Base-by-base conservation (phyloP, 1,284 basidiomycete species). In the Melampsora americana region DNA sequence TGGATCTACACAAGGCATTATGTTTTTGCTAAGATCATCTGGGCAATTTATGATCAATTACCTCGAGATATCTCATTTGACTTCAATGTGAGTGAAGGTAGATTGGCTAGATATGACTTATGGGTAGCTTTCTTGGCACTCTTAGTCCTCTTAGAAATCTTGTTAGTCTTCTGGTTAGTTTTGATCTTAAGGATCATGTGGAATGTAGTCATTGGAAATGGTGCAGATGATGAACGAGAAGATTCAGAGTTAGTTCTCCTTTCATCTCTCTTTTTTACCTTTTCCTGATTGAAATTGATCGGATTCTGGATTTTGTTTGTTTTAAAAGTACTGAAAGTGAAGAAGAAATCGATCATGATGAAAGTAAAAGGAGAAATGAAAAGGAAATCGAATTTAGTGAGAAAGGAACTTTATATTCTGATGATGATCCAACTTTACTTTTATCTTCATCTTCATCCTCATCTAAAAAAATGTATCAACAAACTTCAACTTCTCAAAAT, bases 1-100 rank as follows among this genome's bases (percentile, higher is more conserved):
- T 74, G 72, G 72, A 59, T 74, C 20, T 66, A 66, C n/a, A 74
- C 72, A 14, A 62, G 72, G 14, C 72, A 74, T 59, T 74, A 66
- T 20, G 35, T 74, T 14, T 65, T 74, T 44, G 1, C 56, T n/a
- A 66, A 59, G 23, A 74, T 74, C 30, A 74, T 74, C 28, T 74
- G 28, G n/a, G 32, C 72, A 7, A 74, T 74, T 39, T 66, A 44
- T 35, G n/a, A 56, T 28, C 26, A 74, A 7, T 23, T 74, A 39
- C 72, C 72, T n/a, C 18, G 44, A 56, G 72, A 74, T 61, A 59
- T 66, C 30, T n/a, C 44, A 20, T 74, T 74, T 67, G 28, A 46
- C 28, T 67, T 62, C 50, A 42, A 67, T 46, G 50, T 64, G n/a
- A 39, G 28, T 26, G n/a, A 53, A 26, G 72, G 72, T 16, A 39